Base-by-base conservation (phyloP, 2,329 filamentous ascomycete species). In the Colletotrichum sp. region DNA sequence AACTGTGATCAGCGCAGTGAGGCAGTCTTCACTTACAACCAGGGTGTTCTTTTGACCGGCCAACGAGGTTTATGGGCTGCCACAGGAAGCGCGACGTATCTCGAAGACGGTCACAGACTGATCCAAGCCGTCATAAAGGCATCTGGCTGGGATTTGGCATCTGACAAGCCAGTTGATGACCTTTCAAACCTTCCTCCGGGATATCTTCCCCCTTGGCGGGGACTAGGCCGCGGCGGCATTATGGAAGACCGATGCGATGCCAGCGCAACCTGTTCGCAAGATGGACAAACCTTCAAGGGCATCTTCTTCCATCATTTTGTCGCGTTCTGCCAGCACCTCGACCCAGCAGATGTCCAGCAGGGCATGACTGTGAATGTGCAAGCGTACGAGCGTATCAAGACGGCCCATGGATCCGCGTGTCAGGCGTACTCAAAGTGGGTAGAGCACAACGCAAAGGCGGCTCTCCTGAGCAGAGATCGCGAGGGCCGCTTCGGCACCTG, bases 1-100 rank as follows among this genome's bases (percentile, higher is more conserved):
- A 89, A 91, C 77, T 98, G 96, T 83, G 95, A 98, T 81, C 83
- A 91, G 66, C 91, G 96, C 65, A 95, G 98, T 83, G 92, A 96
- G 79, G 96, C 96, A 93, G 94, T 98, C 10, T 98, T 96, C 84
- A 97, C 96, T 0, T 98, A 98, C 86, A 98, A 98, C 85, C 96
- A 98, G 84, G 96, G 96, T 27, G 95, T 98, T 6, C 81, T 98
- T 2, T 90, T 98, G 27, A 96, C 94, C 6, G 96, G 95, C 15
- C 91, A 95, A 71, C 91, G 95, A 39, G 94, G 93, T 2, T 88
- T 98, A 0, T 98, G 94, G 91, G 90, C 94, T 77, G 92, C 92
- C 16, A 98, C 95, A 0, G 94, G 94, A 15, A 90, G 92, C n/a
- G 83, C 87, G 3, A 88, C 86, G 1, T 98, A 96, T 81, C 88